These are phyloP conservation scores for Chrysoporthe puriensis DNA, from an alignment of 2,329 filamentous ascomycete species.

Conservation along the genomic window DNA sequence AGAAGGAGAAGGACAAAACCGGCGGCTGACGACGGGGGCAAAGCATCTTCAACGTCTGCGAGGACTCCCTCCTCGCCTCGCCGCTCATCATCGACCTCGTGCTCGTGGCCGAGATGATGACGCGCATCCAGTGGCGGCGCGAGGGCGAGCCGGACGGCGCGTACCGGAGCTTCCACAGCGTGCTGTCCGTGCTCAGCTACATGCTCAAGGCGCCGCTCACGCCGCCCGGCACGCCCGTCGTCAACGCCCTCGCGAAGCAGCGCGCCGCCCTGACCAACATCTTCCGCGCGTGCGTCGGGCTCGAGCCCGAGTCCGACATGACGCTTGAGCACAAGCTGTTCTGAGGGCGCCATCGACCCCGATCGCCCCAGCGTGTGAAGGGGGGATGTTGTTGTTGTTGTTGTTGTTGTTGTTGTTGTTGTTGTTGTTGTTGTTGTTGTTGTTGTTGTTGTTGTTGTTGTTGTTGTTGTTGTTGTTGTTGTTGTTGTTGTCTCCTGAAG, in stretches of 20 bases:
- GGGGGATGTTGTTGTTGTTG: no score
- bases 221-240: slow-evolving; percentile 89
- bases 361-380: background rate
- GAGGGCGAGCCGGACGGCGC: slow-evolving; percentile 61
- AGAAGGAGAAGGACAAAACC: background rate
- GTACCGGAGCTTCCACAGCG: slow-evolving; percentile 94
- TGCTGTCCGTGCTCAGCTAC: slow-evolving; percentile 96
- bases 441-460: no score
- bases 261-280: slow-evolving; percentile 94
- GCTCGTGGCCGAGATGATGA: slow-evolving; percentile 95
- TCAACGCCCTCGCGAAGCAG: slow-evolving; percentile 96
- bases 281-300: slow-evolving; percentile 94
- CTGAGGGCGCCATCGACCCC: background rate
- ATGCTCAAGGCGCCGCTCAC: slow-evolving; percentile 98
- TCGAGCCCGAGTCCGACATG: slow-evolving; percentile 98
- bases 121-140: slow-evolving; percentile 88
- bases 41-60: slow-evolving; percentile 97
- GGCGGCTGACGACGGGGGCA: background rate
- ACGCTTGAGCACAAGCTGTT: slow-evolving; percentile 30
- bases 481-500: no score
- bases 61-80: slow-evolving; percentile 94
- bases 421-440: no score
- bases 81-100: slow-evolving; percentile 97
- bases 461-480: no score
- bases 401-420: no score